Percentiles rank a stretch among this genome's conserved stretches.
Evolutionary conservation across 1,139 yeast species (phyloP).

Genomic region (Taphrina communis): DNA sequence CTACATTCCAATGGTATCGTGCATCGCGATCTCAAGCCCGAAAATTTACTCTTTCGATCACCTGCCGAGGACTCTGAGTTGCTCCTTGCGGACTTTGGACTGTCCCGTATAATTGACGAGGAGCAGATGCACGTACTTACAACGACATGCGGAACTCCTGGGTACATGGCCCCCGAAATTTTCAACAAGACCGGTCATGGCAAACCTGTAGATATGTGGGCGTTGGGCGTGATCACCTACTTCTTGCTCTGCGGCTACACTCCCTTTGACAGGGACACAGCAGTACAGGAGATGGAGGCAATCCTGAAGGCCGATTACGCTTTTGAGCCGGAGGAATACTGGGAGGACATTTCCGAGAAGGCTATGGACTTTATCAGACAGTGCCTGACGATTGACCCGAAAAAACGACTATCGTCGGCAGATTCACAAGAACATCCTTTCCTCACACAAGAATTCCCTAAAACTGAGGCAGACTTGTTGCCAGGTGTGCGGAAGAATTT

Average conservation of each 20-base stretch:
- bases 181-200: slow-evolving; percentile 61
- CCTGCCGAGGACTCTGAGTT: slow-evolving; percentile 58
- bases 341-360: slow-evolving; percentile 60
- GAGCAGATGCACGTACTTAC: slow-evolving; percentile 55
- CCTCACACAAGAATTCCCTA: slow-evolving; percentile 48
- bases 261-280: slow-evolving; percentile 79
- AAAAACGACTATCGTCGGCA: slow-evolving; percentile 58
- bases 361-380: slow-evolving; percentile 66
- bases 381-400: slow-evolving; percentile 61
- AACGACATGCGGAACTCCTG: slow-evolving; percentile 67
- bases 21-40: slow-evolving; percentile 94
- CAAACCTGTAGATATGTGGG: slow-evolving; percentile 72
- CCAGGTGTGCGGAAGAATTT: slow-evolving; percentile 52
- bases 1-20: slow-evolving; percentile 80
- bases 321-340: slow-evolving; percentile 66
- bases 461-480: slow-evolving; percentile 49
- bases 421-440: slow-evolving; percentile 62
- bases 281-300: slow-evolving; percentile 70
- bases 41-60: slow-evolving; percentile 70
- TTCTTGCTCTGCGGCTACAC: slow-evolving; percentile 76
- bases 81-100: slow-evolving; percentile 75
- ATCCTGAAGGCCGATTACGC: slow-evolving; percentile 63
- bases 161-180: slow-evolving; percentile 78
- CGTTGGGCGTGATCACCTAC: slow-evolving; percentile 73
- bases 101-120: slow-evolving; percentile 59